phyloP scores from a whole-genome alignment of 2,329 filamentous ascomycete genomes.

The Monosporascus sp. region DNA sequence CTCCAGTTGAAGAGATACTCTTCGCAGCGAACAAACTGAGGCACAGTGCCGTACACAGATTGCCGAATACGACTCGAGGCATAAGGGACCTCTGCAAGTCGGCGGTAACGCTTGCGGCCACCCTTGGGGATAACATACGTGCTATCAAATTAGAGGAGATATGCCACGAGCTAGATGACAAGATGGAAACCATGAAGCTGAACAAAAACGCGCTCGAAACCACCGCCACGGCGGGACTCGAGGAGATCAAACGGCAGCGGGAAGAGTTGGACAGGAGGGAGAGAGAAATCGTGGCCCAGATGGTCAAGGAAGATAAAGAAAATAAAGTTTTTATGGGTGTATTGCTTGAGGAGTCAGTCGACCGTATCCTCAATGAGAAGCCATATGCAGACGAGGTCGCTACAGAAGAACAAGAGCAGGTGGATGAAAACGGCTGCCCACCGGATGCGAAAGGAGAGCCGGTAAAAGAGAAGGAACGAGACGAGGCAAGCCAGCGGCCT shows the following conservation, averaged over 20 bases:
- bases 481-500: no score
- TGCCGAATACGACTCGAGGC: slow-evolving; percentile 20
- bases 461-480: no score
- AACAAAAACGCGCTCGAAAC: slow-evolving; percentile 30
- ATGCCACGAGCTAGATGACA: slow-evolving; percentile 20
- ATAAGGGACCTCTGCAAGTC: slow-evolving; percentile 23
- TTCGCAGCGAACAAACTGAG: slow-evolving; percentile 21
- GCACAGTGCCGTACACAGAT: slow-evolving; percentile 29
- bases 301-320: slow-evolving; percentile 23
- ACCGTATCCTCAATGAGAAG: slow-evolving; percentile 9
- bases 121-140: slow-evolving; percentile 24
- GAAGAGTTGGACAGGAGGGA: slow-evolving; percentile 32
- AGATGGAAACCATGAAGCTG: slow-evolving; percentile 27
- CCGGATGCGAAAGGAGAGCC: no score
- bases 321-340: slow-evolving; percentile 24
- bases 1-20: slow-evolving; percentile 17
- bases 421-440: background rate
- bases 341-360: slow-evolving; percentile 24
- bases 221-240: slow-evolving; percentile 18
- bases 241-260: slow-evolving; percentile 27
- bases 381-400: background rate
- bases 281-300: slow-evolving; percentile 19
- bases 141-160: slow-evolving; percentile 25
- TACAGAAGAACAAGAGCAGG: background rate
- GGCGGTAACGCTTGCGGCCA: slow-evolving; percentile 22